These are phyloP conservation scores for Gastrodia elata DNA, from an alignment of 106 monocot species.

Conservation along the genomic window DNA sequence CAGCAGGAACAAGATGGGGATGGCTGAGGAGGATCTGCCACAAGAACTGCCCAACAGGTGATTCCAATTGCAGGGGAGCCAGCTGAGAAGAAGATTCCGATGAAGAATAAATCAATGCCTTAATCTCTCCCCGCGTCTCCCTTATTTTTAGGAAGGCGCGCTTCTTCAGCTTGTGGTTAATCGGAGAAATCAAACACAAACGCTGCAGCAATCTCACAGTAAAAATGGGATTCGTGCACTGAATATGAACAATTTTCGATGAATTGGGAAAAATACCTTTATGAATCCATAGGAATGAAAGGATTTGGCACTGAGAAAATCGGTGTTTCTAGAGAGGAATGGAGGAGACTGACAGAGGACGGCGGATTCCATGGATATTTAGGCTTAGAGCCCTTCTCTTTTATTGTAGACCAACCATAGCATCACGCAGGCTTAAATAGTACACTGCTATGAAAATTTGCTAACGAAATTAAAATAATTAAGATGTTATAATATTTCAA, in stretches of 20 bases:
- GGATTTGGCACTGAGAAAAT: background rate
- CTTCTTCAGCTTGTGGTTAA: conserved; percentile 6
- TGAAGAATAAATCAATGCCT: conserved; percentile 23
- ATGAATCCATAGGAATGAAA: background rate
- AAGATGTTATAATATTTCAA: no score
- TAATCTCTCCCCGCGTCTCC: conserved; percentile 11
- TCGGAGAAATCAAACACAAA: conserved; percentile 13
- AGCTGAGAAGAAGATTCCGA: conserved; percentile 19
- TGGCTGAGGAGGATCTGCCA: conserved; percentile 60
- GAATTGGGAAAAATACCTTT: conserved; percentile 2
- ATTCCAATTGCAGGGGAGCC: conserved; percentile 68
- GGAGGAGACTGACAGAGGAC: background rate
- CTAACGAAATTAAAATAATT: no score
- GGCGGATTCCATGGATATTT: background rate
- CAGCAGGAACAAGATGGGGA: conserved; percentile 73
- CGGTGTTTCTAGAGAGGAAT: background rate
- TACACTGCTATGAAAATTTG: no score
- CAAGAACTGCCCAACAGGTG: conserved; percentile 66
- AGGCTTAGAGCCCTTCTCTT: background rate
- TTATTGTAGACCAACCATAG: no score
- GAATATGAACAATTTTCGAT: background rate
- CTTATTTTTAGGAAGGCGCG: background rate
- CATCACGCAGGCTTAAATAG: no score
- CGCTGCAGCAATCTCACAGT: conserved; percentile 1
- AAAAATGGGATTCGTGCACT: background rate